Conservation (phyloP, 257 asterid genomes). For the Euphrasia confusa region DNA sequence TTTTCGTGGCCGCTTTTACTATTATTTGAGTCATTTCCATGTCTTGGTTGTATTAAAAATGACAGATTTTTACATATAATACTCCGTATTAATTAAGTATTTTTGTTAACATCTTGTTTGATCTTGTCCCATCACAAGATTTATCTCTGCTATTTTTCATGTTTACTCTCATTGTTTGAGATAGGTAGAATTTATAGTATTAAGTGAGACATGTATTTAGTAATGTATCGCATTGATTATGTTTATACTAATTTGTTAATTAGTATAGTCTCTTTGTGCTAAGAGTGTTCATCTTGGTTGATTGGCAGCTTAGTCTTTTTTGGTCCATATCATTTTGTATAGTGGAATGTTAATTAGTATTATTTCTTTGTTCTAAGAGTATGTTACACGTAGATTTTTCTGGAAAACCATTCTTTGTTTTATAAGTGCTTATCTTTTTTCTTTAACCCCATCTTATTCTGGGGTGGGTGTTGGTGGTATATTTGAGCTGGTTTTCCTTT, state of each 20-base stretch:
- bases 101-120: constrained; percentile 20
- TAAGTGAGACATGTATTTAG: background rate
- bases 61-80: constrained; percentile 12
- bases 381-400: constrained; percentile 1
- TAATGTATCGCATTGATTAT: background rate
- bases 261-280: no score
- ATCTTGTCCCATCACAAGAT: constrained; percentile 20
- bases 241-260: constrained; percentile 5
- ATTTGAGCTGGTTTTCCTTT: constrained; percentile 14
- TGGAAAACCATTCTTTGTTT: constrained; percentile 2
- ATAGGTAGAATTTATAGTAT: constrained; percentile 12
- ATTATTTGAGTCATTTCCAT: constrained; percentile 15
- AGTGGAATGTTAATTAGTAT: background rate
- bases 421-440: background rate
- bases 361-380: background rate
- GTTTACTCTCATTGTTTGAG: constrained; percentile 18
- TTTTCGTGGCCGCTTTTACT: constrained; percentile 13
- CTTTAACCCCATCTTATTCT: no score
- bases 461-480: no score
- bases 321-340: constrained; percentile 10
- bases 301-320: background rate
- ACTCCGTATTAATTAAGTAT: background rate
- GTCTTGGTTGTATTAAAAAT: constrained; percentile 15
- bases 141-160: constrained; percentile 8
- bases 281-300: constrained; percentile 9